A percentile compares a stretch with the other conserved stretches of the same genome.
phyloP scores from a whole-genome alignment of 495 filamentous ascomycete species.

The Paragyromitra xinjiangensis region DNA sequence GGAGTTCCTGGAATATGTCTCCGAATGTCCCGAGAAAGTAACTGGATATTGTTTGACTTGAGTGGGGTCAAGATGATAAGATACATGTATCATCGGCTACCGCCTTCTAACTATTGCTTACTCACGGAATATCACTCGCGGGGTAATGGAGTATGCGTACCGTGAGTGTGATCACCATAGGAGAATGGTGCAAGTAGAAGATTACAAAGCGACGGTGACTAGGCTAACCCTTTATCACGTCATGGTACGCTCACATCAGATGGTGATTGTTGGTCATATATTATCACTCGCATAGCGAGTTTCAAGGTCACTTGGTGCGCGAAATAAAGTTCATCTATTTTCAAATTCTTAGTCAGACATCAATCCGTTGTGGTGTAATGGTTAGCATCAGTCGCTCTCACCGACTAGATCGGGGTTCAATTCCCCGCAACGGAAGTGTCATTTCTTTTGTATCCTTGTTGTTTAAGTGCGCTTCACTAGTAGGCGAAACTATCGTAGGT shows the following conservation, averaged over 20 bases:
- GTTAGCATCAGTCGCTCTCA: no score
- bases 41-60: not conserved
- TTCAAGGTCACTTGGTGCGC: not conserved
- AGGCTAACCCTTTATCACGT: not conserved
- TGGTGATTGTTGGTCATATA: not conserved
- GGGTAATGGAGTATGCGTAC: not conserved
- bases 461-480: not conserved
- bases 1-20: not conserved
- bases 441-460: not conserved
- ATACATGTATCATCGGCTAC: not conserved
- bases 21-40: no score
- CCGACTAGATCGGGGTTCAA: no score
- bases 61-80: not conserved
- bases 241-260: not conserved
- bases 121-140: not conserved
- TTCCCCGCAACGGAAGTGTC: constrained; percentile 16
- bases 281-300: constrained; percentile 6
- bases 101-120: not conserved
- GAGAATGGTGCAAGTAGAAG: not conserved
- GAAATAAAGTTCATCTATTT: not conserved
- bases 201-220: not conserved
- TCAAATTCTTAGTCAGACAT: not conserved
- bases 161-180: not conserved
- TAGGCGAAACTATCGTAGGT: not conserved
- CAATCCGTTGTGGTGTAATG: constrained; percentile 13